Base-by-base conservation (phyloP, 345 rosid species). In the Streptanthus diversifolius region DNA sequence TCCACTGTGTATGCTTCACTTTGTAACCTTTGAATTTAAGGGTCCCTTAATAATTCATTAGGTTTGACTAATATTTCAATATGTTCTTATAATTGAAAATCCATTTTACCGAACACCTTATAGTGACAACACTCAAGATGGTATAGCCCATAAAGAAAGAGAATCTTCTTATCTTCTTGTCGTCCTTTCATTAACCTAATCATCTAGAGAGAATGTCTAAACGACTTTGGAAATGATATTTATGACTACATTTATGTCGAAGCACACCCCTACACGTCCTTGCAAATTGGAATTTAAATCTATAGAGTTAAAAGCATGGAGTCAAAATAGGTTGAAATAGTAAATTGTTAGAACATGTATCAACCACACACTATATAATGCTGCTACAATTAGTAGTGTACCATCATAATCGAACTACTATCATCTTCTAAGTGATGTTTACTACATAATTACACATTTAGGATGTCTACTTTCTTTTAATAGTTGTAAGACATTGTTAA, bases 41-140 rank as follows among this genome's bases (percentile, higher is more conserved):
- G 78, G 73, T 59, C 78, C 78, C 73, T 58, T 74, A 30, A 39
- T 21, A 18, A 66, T 66, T 66, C 66, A 47, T 48, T 66, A 67
- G 54, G 78, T 67, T 74, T 74, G 78, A 74, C 78, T 74, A 59
- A 51, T 59, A 74, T 74, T 66, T 68, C 62, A 59, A 51, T 25
- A 47, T 67, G 73, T 67, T 58, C 36, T 30, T 59, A 74, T 67
- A 30, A 59, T 30, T 67, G 78, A 74, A 67, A 74, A 67, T 68
- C 62, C 73, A 74, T 74, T 74, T 67, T 67, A 74, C 78, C 78
- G 51, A 74, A 74, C 62, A 25, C 30, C n/a, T 48, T 51, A 74
- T 66, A 36, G 68, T 66, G 78, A 74, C 78, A 74, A 58, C 77
- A 54, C 71, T 73, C 57, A 44, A 44, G 64, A 32, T 64, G 44